Base-by-base conservation (phyloP, 192 early-diverging fungal genomes). In the Backusella tuberculispora region DNA sequence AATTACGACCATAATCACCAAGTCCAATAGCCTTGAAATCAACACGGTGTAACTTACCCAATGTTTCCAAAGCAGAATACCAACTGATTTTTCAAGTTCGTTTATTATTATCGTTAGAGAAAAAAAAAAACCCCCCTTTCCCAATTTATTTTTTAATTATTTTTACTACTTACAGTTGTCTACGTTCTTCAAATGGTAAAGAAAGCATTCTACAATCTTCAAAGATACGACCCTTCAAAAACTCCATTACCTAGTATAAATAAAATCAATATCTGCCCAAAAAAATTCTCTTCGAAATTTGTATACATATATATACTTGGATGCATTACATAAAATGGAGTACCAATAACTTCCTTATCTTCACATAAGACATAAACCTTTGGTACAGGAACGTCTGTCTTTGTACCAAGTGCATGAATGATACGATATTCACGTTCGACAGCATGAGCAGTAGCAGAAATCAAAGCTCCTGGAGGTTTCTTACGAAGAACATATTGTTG, bases 391-490 rank as follows among this genome's bases (percentile, higher is more conserved):
- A 99, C 92, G 47, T 90, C 79, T 6, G 95, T 86, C 71, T 92
- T 77, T 44, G 78, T 72, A 56, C 88, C 88, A 26, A 99, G 88
- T 6, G 95, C 95, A 66, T 88, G 75, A 34, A 99, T 85, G 13
- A 97, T 86, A 34, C 88, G 83, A 82, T 85, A 97, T 83, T 99
- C 97, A 63, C 97, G 87, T 76, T 99, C 97, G 65, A 99, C 92
- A 4, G 95, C 94, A 72, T 99, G 97, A 1, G 96, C 96, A 0
- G 93, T 97, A 45, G 89, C 88, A 14, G 94, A 94, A 9, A 99
- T 63, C 19, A 99, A 85, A 21, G 87, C 72, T 19, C 97, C 97
- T 14, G 94, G 92, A 3, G 97, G 97, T 82, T 97, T 97, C 85
- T 97, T 97, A 74, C 97, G 90, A 63, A 98, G 84, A 43, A 97